Conservation (phyloP, 2,329 filamentous ascomycete species). For the Botrytis medusae region DNA sequence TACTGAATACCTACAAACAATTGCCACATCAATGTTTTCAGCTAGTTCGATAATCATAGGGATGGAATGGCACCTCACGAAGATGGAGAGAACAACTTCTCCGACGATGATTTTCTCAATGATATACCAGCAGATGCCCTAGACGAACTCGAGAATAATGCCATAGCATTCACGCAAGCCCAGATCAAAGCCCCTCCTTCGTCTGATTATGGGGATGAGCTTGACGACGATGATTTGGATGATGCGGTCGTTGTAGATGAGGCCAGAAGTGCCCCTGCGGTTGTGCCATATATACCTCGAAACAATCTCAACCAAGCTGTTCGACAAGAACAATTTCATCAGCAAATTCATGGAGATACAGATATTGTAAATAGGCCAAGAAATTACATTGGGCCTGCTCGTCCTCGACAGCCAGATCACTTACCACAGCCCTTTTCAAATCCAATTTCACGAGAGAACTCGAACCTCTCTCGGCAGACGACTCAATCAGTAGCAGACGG, state of each 20-base stretch:
- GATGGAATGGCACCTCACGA: conserved; percentile 41
- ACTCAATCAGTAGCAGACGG: conserved; percentile 23
- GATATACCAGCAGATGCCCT: conserved; percentile 57
- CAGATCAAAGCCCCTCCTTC: conserved; percentile 33
- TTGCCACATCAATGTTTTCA: neutral
- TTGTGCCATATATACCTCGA: conserved; percentile 25
- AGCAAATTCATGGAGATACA: conserved; percentile 29
- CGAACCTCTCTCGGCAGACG: conserved; percentile 25
- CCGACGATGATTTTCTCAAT: conserved; percentile 65
- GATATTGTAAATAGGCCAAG: conserved; percentile 25
- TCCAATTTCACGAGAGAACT: conserved; percentile 26
- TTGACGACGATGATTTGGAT: conserved; percentile 48
- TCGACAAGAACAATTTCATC: conserved; percentile 32
- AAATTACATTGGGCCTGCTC: conserved; percentile 22
- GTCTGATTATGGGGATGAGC: conserved; percentile 43
- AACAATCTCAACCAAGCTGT: conserved; percentile 25
- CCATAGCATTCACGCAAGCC: conserved; percentile 55
- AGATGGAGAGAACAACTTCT: conserved; percentile 57
- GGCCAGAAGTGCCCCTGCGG: conserved; percentile 33
- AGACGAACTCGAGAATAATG: conserved; percentile 63
- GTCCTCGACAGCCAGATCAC: conserved; percentile 20
- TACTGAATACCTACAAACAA: neutral
- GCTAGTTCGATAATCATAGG: conserved; percentile 35
- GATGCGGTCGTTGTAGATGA: conserved; percentile 52
- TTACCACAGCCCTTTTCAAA: conserved; percentile 13